Conservation (phyloP, 2,329 filamentous ascomycete genomes). For the Lomentospora prolificans region DNA sequence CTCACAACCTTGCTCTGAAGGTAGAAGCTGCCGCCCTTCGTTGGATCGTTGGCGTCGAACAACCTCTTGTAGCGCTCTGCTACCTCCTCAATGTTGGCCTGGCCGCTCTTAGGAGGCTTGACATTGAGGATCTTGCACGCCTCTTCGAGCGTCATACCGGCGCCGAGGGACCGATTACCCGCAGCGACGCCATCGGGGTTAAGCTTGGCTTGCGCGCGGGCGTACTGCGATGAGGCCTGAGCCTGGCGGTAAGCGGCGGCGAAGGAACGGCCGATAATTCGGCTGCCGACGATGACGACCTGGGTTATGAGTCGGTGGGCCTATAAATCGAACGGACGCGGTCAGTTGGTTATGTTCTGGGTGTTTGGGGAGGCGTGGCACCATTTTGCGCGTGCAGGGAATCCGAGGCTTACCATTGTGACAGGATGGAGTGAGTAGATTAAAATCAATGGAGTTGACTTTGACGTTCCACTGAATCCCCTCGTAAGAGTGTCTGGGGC, state of each 20-base stretch:
- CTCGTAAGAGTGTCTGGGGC: not conserved
- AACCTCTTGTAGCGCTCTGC: constrained; percentile 85
- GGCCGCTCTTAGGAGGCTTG: constrained; percentile 70
- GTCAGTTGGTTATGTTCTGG: not conserved
- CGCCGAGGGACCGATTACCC: constrained; percentile 44
- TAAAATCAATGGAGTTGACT: not conserved
- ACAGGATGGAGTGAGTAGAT: not conserved
- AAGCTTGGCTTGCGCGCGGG: constrained; percentile 58
- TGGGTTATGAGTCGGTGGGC: constrained; percentile 59
- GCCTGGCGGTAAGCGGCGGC: constrained; percentile 94
- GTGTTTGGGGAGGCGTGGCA: not conserved
- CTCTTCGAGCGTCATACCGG: constrained; percentile 86
- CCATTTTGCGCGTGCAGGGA: not conserved
- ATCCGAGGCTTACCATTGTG: constrained; percentile 8
- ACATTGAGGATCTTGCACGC: constrained; percentile 97
- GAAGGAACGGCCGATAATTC: constrained; percentile 88
- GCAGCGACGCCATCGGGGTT: constrained; percentile 32
- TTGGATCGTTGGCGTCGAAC: constrained; percentile 88
- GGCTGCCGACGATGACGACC: constrained; percentile 80
- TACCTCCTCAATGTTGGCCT: constrained; percentile 69
- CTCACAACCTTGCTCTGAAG: constrained; percentile 93
- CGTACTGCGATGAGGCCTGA: constrained; percentile 74
- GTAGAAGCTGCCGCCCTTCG: constrained; percentile 96
- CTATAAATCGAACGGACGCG: not conserved
- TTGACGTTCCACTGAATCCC: not conserved